Conservation (phyloP, 768 basidiomycete species). For the Mrakia gelida region DNA sequence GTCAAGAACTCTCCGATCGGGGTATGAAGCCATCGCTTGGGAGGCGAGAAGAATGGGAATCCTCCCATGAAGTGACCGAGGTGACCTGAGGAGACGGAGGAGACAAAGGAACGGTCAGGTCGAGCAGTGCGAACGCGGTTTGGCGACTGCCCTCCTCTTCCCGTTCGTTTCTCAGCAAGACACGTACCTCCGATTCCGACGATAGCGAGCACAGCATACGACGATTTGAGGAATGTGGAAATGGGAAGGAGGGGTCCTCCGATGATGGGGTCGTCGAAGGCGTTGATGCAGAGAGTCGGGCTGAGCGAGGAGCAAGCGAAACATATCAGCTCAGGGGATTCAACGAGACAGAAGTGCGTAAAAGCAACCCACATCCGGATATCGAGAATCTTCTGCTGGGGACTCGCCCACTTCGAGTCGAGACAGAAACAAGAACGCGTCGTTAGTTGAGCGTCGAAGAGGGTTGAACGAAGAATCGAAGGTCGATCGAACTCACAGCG, state of each 20-base stretch:
- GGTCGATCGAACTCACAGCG: background rate
- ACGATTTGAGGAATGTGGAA: conserved; percentile 36
- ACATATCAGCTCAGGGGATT: background rate
- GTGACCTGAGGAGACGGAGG: conserved; percentile 34
- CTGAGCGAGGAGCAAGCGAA: conserved; percentile 24
- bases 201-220: conserved; percentile 42
- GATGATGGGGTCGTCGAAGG: conserved; percentile 46
- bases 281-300: conserved; percentile 43
- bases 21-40: conserved; percentile 23
- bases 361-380: conserved; percentile 39
- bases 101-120: too few species aligned
- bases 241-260: conserved; percentile 41
- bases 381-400: conserved; percentile 35
- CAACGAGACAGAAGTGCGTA: background rate
- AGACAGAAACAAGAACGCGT: background rate
- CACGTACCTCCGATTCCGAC: conserved; percentile 38
- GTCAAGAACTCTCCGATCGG: conserved; percentile 28
- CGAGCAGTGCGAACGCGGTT: too few species aligned
- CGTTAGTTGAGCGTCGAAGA: background rate
- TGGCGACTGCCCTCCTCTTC: too few species aligned
- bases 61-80: conserved; percentile 37
- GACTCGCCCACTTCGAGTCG: conserved; percentile 39
- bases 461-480: background rate
- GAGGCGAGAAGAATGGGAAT: conserved; percentile 17
- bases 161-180: too few species aligned